Evolutionary conservation across 2,329 filamentous ascomycete species (phyloP).

Genomic region (Aspergillus pseudonomiae): DNA sequence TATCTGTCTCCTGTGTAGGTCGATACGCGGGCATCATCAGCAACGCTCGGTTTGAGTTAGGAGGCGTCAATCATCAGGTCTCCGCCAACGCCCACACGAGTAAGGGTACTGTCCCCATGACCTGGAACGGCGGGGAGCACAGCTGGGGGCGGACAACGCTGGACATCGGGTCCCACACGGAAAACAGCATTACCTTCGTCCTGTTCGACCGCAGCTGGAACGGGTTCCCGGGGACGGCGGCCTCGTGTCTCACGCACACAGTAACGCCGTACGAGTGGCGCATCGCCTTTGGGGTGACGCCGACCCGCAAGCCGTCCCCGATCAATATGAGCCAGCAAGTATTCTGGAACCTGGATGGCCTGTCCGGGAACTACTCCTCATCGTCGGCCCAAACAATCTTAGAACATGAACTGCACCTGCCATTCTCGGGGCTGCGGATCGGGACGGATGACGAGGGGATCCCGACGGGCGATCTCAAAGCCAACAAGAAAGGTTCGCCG

Average conservation of each 20-base stretch:
- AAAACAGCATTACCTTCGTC: conserved; percentile 8
- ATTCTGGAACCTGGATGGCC: conserved; percentile 4
- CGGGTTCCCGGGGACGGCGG: conserved; percentile 1
- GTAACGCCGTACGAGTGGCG: conserved; percentile 1
- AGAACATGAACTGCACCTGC: background rate
- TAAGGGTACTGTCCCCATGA: background rate
- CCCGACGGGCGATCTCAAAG: conserved; percentile 3
- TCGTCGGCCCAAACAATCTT: background rate
- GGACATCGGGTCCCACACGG: conserved; percentile 3
- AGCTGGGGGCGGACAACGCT: conserved; percentile 6
- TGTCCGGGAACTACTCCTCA: background rate
- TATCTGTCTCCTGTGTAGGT: background rate
- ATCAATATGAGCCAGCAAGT: conserved; percentile 7
- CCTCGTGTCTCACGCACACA: conserved; percentile 2
- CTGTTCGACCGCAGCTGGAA: conserved; percentile 8
- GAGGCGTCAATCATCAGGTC: background rate
- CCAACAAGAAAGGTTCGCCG: conserved; percentile 1
- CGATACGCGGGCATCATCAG: conserved; percentile 6
- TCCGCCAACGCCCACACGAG: conserved; percentile 4
- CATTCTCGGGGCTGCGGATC: background rate
- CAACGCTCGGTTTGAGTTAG: background rate
- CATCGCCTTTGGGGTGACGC: conserved; percentile 3
- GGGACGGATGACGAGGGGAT: conserved; percentile 1
- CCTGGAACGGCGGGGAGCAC: conserved; percentile 7
- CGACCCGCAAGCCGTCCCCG: background rate